Evolutionary conservation across 371 early-diverging fungal genomes (phyloP).

Genomic region (Rhizopus microsporus): DNA sequence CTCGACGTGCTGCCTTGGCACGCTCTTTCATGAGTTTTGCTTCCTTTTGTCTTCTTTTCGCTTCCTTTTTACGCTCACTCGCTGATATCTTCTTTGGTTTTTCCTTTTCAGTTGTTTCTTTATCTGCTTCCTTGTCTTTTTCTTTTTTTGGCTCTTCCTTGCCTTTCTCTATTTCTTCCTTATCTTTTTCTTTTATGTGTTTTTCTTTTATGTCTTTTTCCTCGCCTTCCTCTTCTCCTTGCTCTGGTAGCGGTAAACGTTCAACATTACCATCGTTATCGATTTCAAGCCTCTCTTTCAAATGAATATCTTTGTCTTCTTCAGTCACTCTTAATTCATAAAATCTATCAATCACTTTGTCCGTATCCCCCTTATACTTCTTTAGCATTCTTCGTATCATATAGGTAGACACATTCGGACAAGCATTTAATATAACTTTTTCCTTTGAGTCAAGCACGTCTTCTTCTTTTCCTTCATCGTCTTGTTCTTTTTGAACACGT

Average conservation of each 20-base stretch:
- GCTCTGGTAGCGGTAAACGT: neutral
- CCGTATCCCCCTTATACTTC: conserved; percentile 48
- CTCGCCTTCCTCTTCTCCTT: conserved; percentile 5
- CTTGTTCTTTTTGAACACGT: conserved; percentile 11
- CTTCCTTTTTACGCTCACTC: conserved; percentile 32
- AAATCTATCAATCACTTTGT: conserved; percentile 59
- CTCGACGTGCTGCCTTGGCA: conserved; percentile 18
- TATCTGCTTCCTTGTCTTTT: neutral
- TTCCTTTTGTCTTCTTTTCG: conserved; percentile 35
- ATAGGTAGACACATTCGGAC: conserved; percentile 44
- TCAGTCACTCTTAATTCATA: conserved; percentile 34
- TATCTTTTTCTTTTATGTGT: neutral
- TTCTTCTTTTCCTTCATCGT: conserved; percentile 27
- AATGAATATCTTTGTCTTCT: conserved; percentile 14
- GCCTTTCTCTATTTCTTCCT: neutral
- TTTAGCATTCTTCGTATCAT: conserved; percentile 55
- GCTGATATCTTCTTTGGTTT: conserved; percentile 23
- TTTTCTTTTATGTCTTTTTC: conserved; percentile 18
- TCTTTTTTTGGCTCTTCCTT: neutral
- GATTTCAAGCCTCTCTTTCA: conserved; percentile 10
- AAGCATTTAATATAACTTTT: conserved; percentile 50
- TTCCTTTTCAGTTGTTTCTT: neutral
- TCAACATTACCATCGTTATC: neutral
- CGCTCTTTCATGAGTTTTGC: conserved; percentile 19
- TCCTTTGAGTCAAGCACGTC: conserved; percentile 38